A percentile compares a stretch with the other conserved stretches of the same genome.
phyloP scores from a whole-genome alignment of 148 eudicot species.

The Simmondsia chinensis region DNA sequence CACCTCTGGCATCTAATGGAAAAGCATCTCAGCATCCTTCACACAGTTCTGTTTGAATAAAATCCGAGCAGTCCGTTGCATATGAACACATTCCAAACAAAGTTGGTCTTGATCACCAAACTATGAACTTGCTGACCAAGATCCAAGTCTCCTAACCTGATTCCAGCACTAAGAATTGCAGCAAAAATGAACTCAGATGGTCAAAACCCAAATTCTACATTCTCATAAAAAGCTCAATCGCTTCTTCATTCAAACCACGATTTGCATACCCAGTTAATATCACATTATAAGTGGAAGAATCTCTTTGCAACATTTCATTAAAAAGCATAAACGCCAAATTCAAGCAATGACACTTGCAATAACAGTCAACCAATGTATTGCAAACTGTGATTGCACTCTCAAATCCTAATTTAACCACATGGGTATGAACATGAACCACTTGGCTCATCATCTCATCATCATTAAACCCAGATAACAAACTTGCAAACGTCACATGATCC shows the following conservation, averaged over 20 bases:
- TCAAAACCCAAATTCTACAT: constrained; percentile 49
- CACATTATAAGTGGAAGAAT: constrained; percentile 57
- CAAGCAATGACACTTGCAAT: constrained; percentile 54
- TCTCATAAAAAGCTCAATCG: constrained; percentile 33
- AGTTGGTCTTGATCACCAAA: constrained; percentile 41
- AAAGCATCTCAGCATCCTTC: constrained; percentile 31
- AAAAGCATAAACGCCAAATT: constrained; percentile 37
- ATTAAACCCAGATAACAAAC: constrained; percentile 53
- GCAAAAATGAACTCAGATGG: constrained; percentile 83
- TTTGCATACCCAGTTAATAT: constrained; percentile 57
- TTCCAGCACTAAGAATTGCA: constrained; percentile 44
- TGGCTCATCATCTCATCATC: constrained; percentile 17
- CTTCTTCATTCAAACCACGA: constrained; percentile 31
- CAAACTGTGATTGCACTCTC: constrained; percentile 26
- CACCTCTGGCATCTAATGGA: constrained; percentile 43
- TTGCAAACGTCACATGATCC: constrained; percentile 60
- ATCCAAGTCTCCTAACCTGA: constrained; percentile 32
- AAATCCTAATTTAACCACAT: constrained; percentile 44
- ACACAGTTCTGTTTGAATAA: constrained; percentile 44
- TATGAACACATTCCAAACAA: constrained; percentile 48
- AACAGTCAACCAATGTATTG: constrained; percentile 66
- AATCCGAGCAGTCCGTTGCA: constrained; percentile 61
- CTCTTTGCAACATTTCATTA: constrained; percentile 33
- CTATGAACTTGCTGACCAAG: constrained; percentile 59
- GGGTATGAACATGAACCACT: constrained; percentile 55